Evolutionary conservation across 192 early-diverging fungal species (phyloP).

Genomic region (Backusella australiensis): DNA sequence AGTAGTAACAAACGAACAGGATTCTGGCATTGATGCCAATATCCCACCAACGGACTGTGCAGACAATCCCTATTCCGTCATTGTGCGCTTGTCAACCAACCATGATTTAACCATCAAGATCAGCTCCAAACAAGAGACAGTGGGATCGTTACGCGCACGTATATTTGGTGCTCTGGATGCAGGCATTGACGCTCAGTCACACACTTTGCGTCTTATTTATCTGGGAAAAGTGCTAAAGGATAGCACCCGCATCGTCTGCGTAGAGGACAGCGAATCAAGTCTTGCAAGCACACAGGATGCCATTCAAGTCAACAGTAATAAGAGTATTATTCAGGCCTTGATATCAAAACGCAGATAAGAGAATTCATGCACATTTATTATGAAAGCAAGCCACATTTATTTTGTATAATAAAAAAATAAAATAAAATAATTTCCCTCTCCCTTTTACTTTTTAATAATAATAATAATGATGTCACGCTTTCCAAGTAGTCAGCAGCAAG

Average conservation of each 20-base stretch:
- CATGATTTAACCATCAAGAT: constrained; percentile 20
- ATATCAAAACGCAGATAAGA: background rate
- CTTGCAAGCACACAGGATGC: background rate
- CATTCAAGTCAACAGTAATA: background rate
- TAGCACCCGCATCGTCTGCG: background rate
- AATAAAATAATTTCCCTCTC: background rate
- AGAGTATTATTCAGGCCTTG: background rate
- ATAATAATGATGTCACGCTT: background rate
- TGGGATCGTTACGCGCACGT: constrained; percentile 24
- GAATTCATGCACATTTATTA: background rate
- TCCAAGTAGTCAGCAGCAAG: background rate
- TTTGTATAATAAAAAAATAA: background rate
- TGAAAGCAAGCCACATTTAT: background rate
- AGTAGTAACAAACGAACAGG: background rate
- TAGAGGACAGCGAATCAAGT: background rate
- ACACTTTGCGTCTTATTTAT: constrained; percentile 44
- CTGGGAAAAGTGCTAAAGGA: constrained; percentile 45
- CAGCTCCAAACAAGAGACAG: constrained; percentile 23
- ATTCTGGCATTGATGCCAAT: background rate
- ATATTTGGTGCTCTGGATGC: constrained; percentile 20
- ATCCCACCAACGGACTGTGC: background rate
- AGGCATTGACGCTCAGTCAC: constrained; percentile 12
- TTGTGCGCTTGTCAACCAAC: constrained; percentile 37
- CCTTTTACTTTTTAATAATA: background rate
- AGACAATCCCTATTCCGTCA: constrained; percentile 9